Conservation (phyloP, 2,329 filamentous ascomycete species). For the Periconia sp. region DNA sequence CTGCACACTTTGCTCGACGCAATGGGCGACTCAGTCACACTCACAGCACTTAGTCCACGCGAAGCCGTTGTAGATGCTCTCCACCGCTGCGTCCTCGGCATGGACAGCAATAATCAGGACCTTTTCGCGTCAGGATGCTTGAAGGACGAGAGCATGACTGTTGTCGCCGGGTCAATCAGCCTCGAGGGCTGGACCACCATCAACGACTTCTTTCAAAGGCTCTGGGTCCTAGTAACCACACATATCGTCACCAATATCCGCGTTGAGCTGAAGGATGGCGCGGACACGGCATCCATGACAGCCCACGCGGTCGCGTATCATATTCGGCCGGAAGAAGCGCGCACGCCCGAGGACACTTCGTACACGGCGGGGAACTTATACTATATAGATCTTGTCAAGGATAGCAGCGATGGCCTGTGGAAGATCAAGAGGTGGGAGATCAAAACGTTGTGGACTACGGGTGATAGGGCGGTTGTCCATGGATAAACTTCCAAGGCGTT, state of each 20-base stretch:
- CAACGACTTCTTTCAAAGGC: slow-evolving; percentile 17
- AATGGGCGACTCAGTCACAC: slow-evolving; percentile 15
- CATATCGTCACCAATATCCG: slow-evolving; percentile 31
- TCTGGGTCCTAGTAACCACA: slow-evolving; percentile 27
- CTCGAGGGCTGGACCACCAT: slow-evolving; percentile 24
- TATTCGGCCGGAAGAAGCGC: slow-evolving; percentile 24
- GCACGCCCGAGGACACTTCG: slow-evolving; percentile 20
- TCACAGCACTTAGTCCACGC: slow-evolving; percentile 20
- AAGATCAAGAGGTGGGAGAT: slow-evolving; percentile 37
- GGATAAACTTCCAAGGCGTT: background rate
- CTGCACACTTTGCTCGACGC: background rate
- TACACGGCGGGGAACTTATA: slow-evolving; percentile 31
- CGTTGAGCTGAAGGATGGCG: slow-evolving; percentile 19
- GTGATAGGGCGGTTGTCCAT: slow-evolving; percentile 12
- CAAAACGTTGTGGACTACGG: slow-evolving; percentile 25
- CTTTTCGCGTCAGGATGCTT: slow-evolving; percentile 30
- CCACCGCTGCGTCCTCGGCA: slow-evolving; percentile 26
- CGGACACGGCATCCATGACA: slow-evolving; percentile 22
- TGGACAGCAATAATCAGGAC: slow-evolving; percentile 26
- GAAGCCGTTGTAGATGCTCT: slow-evolving; percentile 31
- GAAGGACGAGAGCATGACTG: slow-evolving; percentile 20
- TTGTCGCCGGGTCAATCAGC: slow-evolving; percentile 17
- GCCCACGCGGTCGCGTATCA: slow-evolving; percentile 27
- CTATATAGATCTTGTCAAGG: slow-evolving; percentile 23
- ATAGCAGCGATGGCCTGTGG: slow-evolving; percentile 22